Evolutionary conservation across 306 rosid species (phyloP), one percentile per base, ranked within the genome.

Genomic region (Sicyos edulis): DNA sequence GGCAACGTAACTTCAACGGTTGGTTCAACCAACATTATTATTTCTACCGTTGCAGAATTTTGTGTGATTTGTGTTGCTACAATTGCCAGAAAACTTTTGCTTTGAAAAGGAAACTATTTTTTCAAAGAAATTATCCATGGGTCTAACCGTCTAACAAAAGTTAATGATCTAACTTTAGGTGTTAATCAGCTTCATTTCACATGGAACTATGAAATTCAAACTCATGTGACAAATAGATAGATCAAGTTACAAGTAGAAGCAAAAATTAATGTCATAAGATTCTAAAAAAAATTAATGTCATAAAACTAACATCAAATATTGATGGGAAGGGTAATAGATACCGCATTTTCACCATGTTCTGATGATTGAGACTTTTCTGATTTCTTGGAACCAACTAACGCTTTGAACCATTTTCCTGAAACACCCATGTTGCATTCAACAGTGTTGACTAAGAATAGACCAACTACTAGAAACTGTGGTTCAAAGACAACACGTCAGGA

Each of bases 401-500:
- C 84, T 83, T 76, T 93, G 76, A 93, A 84, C 98, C 98, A 93
- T 85, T 90, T 93, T 73, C 95, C 97, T 1, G 96, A 77, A 78
- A 90, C 90, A 78, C 96, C 98, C 98, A 93, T 93, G 42, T 68
- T 32, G 66, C 73, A 76, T 52, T 61, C 76, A 58, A 84, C 83
- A 84, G 70, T 55, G 76, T 80, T 80, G 75, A 77, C 75, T 52
- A 72, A 79, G 71, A 21, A 40, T 17, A n/a, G 77, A 77, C 80
- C 90, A 81, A 77, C 72, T 37, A 54, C 51, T 42, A 59, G 16
- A 54, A 54, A 65, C 66, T 58, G 55, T n/a, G 59, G 58, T 71
- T 47, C 63, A 66, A 32, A 58, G 65, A 77, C 74, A 59, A 65
- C 55, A 47, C 32, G 45, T 21, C 19, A 63, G 13, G 37, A 11